These are phyloP conservation scores for Fragaria ananassa DNA, from an alignment of 306 rosid genomes.

Conservation along the genomic window DNA sequence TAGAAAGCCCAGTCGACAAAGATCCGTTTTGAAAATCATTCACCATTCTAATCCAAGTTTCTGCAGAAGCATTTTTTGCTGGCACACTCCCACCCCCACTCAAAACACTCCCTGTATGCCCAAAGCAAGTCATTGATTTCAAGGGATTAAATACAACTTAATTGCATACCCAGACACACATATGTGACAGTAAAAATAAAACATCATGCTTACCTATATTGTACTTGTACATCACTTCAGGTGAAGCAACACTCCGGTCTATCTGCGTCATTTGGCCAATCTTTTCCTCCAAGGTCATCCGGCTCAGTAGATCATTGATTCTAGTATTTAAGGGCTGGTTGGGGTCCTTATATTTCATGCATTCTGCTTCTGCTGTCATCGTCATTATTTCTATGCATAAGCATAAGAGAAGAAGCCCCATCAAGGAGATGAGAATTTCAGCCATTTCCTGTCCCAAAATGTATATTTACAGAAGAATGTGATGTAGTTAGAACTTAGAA, in stretches of 20 bases:
- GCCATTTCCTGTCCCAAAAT: slow-evolving; percentile 9
- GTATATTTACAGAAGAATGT: not conserved
- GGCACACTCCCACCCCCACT: slow-evolving; percentile 40
- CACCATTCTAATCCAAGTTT: slow-evolving; percentile 38
- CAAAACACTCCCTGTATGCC: slow-evolving; percentile 39
- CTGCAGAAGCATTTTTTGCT: slow-evolving; percentile 22
- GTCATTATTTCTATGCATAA: not conserved
- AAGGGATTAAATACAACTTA: not conserved
- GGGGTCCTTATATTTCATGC: slow-evolving; percentile 27
- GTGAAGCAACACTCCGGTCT: slow-evolving; percentile 26
- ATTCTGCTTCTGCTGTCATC: not conserved
- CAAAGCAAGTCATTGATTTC: not conserved
- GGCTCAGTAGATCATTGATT: slow-evolving; percentile 24
- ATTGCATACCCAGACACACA: not conserved
- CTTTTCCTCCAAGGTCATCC: slow-evolving; percentile 38
- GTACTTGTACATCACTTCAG: slow-evolving; percentile 30
- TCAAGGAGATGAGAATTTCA: not conserved
- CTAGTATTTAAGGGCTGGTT: slow-evolving; percentile 24
- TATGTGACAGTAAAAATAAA: not conserved
- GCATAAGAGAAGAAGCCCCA: slow-evolving; percentile 10
- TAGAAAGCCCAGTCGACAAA: slow-evolving; percentile 30
- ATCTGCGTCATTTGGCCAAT: slow-evolving; percentile 45
- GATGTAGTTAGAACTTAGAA: not conserved
- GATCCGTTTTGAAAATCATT: slow-evolving; percentile 32
- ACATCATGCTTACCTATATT: slow-evolving; percentile 25